Base-by-base conservation (phyloP, 805 yeast species). In the Isabelozyma pseudorhagii region DNA sequence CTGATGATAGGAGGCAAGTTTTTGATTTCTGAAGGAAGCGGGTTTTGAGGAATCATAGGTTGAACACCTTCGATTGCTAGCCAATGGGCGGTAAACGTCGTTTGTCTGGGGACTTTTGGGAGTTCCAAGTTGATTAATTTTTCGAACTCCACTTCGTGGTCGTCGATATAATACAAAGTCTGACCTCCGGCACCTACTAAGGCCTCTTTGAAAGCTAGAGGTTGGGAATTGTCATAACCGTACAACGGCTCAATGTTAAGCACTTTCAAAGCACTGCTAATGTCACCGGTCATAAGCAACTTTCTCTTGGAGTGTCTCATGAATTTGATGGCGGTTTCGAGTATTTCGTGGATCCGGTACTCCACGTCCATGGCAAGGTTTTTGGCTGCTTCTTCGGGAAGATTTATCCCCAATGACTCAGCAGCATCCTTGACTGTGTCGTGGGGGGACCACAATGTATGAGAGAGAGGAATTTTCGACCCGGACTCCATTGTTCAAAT, bases 311-410 rank as follows among this genome's bases (percentile, higher is more conserved):
- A 83, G 67, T 94, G 97, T 57, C 97, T 80, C 93, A 93, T 94
- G 68, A 93, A 93, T 67, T 94, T 94, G 49, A 87, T 83, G 17
- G 99, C 98, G 56, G 94, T 96, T 66, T 94, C 99, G 52, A 96
- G 74, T 39, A 94, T 88, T 69, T 94, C 98, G 66, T 93, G 93
- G 55, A 94, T 89, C 54, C 99, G 81, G 66, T 96, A 94, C 71
- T 94, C 99, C n/a, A 94, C 96, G 65, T 94, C 99, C 99, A 94
- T 94, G 6, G 99, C 98, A 53, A 94, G 73, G 54, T 94, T 89
- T 62, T 90, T 89, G 44, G 97, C 87, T 1, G 93, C 96, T 52
- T 96, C 99, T 47, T 93, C 98, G 31, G 89, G 88, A 44, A 94
- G 73, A 50, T 74, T 82, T 38, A 94, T 77, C 1, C 99, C 99